phyloP scores from a whole-genome alignment of 176 grass and related monocot genomes.

The Eragrostis nindensis region DNA sequence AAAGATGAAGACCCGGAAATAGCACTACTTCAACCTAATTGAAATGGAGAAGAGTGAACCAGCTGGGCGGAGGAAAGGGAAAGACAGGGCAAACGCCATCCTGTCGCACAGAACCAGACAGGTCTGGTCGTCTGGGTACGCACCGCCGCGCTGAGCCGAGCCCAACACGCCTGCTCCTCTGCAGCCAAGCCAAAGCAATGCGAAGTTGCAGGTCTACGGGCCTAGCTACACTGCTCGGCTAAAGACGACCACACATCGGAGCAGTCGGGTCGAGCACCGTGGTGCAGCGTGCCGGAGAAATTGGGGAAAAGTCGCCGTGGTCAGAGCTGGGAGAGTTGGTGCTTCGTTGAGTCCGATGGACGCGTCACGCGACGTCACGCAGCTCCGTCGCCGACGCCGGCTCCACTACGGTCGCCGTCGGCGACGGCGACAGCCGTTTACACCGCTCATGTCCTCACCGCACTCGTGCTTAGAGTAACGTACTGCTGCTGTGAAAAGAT shows the following conservation, averaged over 20 bases:
- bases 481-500: not conserved
- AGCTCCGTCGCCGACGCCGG: not conserved
- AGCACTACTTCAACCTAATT: no score
- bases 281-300: not conserved
- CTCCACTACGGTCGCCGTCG: not conserved
- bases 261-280: no score
- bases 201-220: not conserved
- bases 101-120: not conserved
- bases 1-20: no score
- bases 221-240: no score
- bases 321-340: not conserved
- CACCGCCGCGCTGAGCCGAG: not conserved
- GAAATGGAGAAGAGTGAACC: no score
- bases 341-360: not conserved
- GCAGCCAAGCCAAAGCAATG: not conserved
- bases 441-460: not conserved
- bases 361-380: not conserved
- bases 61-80: no score
- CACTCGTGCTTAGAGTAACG: no score
- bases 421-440: not conserved
- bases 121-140: not conserved
- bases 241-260: no score
- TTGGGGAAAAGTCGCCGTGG: not conserved
- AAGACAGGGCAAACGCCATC: not conserved
- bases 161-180: not conserved